These are phyloP conservation scores for Kurtzmaniella cleridarum DNA, from an alignment of 805 yeast species.

Conservation along the genomic window DNA sequence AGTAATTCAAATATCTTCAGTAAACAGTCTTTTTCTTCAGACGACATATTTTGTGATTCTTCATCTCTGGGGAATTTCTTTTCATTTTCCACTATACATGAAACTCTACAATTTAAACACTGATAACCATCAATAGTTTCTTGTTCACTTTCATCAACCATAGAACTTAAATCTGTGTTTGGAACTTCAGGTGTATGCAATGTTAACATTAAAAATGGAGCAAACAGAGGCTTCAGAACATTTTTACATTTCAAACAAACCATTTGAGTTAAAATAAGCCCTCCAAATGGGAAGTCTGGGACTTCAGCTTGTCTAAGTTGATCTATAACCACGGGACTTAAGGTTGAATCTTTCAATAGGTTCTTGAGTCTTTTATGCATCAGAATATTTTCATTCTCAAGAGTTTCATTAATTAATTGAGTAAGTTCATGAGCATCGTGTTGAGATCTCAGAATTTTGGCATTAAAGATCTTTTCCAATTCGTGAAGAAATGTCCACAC, in stretches of 20 bases:
- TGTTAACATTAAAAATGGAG: slow-evolving; percentile 67
- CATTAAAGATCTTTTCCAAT: slow-evolving; percentile 66
- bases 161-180: slow-evolving; percentile 42
- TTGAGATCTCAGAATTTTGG: slow-evolving; percentile 70
- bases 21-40: slow-evolving; percentile 9
- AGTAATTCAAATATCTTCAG: slow-evolving; percentile 28
- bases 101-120: slow-evolving; percentile 65
- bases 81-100: slow-evolving; percentile 26
- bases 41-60: slow-evolving; percentile 12
- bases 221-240: slow-evolving; percentile 51
- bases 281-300: slow-evolving; percentile 72
- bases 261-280: slow-evolving; percentile 60
- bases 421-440: slow-evolving; percentile 95
- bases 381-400: slow-evolving; percentile 57
- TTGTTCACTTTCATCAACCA: slow-evolving; percentile 52
- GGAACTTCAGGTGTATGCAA: slow-evolving; percentile 62
- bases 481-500: slow-evolving; percentile 77
- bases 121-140: slow-evolving; percentile 78
- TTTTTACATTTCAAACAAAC: slow-evolving; percentile 64
- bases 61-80: slow-evolving; percentile 10
- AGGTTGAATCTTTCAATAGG: slow-evolving; percentile 8
- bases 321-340: slow-evolving; percentile 2
- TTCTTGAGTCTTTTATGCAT: slow-evolving; percentile 29
- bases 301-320: slow-evolving; percentile 18
- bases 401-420: slow-evolving; percentile 72